Evolutionary conservation across 2,329 filamentous ascomycete genomes (phyloP).

Genomic region (Alternaria novae-zelandiae): DNA sequence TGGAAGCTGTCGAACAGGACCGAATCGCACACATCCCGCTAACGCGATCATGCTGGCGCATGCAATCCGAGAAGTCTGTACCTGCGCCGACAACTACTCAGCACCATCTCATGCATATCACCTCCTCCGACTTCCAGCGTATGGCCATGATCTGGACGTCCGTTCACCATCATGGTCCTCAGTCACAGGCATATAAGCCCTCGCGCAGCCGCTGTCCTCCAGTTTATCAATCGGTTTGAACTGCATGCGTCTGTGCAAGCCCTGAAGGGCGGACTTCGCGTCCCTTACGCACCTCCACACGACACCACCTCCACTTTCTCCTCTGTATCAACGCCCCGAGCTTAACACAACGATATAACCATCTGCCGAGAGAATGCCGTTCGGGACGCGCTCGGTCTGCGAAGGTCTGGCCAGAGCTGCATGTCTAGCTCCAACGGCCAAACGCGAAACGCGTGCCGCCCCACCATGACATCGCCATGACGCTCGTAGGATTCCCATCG

Average conservation of each 20-base stretch:
- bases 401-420: slow-evolving; percentile 15
- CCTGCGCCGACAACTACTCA: slow-evolving; percentile 8
- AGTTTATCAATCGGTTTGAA: background rate
- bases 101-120: background rate
- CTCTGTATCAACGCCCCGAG: background rate
- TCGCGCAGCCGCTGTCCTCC: background rate
- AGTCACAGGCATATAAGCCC: slow-evolving; percentile 14
- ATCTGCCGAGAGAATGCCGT: slow-evolving; percentile 12
- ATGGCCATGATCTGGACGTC: background rate
- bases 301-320: background rate
- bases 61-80: slow-evolving; percentile 2
- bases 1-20: background rate
- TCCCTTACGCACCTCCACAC: background rate
- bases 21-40: background rate
- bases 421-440: slow-evolving; percentile 18
- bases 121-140: background rate
- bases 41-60: background rate
- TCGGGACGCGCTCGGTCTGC: background rate
- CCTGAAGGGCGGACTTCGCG: background rate
- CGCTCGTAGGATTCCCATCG: slow-evolving; percentile 20
- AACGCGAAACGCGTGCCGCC: slow-evolving; percentile 15
- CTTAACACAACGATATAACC: background rate
- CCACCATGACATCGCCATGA: slow-evolving; percentile 40
- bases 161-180: slow-evolving; percentile 31
- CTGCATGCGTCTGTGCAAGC: background rate